These are phyloP conservation scores for Debaryomyces subglobosus DNA, from an alignment of 1,139 yeast species.

Conservation along the genomic window DNA sequence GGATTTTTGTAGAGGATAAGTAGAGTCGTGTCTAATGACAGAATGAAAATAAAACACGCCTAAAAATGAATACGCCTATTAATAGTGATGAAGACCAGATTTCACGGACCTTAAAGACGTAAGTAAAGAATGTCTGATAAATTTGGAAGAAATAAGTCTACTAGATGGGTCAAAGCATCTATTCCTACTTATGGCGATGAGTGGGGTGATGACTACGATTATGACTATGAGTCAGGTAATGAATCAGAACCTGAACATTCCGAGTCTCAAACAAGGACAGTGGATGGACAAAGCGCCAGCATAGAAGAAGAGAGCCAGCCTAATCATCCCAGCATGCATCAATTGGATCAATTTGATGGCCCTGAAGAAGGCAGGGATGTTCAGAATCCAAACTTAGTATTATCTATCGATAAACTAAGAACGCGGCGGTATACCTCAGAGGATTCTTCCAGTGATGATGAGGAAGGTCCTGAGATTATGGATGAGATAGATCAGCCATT, in stretches of 20 bases:
- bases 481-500: background rate
- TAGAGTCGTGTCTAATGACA: constrained; percentile 5
- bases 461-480: constrained; percentile 6
- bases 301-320: constrained; percentile 14
- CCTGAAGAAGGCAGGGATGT: background rate
- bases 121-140: constrained; percentile 39
- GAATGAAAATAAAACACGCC: constrained; percentile 4
- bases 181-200: constrained; percentile 63
- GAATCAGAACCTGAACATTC: constrained; percentile 6
- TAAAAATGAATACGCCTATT: background rate
- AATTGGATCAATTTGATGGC: constrained; percentile 10
- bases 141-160: constrained; percentile 59
- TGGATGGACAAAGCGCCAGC: background rate
- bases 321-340: constrained; percentile 9
- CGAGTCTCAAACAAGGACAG: background rate
- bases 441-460: constrained; percentile 21
- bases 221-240: constrained; percentile 21
- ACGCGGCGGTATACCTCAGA: constrained; percentile 14
- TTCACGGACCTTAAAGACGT: background rate
- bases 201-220: constrained; percentile 51
- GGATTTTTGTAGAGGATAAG: background rate
- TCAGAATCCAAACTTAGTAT: constrained; percentile 26
- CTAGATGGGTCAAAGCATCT: constrained; percentile 64
- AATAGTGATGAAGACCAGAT: background rate
- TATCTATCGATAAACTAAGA: constrained; percentile 38